Conservation (phyloP, 1,139 yeast species). For the Hemisphaericaspora xylofermentans region DNA sequence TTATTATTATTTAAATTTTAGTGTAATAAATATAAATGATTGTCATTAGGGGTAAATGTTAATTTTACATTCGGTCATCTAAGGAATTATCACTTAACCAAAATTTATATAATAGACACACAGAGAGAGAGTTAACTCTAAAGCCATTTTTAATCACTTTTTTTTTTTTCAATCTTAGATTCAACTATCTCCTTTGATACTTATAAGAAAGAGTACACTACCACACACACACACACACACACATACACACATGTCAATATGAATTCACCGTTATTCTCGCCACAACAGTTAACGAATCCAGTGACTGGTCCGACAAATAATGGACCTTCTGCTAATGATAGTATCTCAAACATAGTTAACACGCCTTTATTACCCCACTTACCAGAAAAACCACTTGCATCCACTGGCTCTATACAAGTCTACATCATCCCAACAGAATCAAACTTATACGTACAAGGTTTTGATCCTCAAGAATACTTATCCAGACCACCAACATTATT, state of each 20-base stretch:
- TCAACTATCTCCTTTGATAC: not conserved
- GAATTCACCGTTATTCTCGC: conserved; percentile 16
- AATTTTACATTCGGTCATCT: too few relatives aligned
- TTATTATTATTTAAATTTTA: too few relatives aligned
- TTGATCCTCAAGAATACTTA: conserved; percentile 60
- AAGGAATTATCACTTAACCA: too few relatives aligned
- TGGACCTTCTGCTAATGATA: not conserved
- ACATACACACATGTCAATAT: not conserved
- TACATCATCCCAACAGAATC: conserved; percentile 76
- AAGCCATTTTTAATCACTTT: too few relatives aligned
- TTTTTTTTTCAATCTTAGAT: too few relatives aligned
- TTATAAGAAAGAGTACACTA: not conserved
- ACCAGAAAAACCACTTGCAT: conserved; percentile 49
- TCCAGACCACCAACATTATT: conserved; percentile 79
- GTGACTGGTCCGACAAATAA: conserved; percentile 1
- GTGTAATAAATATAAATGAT: too few relatives aligned
- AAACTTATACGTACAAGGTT: conserved; percentile 78
- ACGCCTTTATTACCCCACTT: conserved; percentile 35
- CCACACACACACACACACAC: not conserved
- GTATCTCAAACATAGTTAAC: not conserved
- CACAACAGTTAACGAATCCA: conserved; percentile 12
- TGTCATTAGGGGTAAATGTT: too few relatives aligned
- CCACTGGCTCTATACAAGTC: conserved; percentile 48
- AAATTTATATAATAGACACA: too few relatives aligned
- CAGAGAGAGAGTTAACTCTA: too few relatives aligned